Conservation (phyloP, 495 filamentous ascomycete genomes). For the Darksidea phi region DNA sequence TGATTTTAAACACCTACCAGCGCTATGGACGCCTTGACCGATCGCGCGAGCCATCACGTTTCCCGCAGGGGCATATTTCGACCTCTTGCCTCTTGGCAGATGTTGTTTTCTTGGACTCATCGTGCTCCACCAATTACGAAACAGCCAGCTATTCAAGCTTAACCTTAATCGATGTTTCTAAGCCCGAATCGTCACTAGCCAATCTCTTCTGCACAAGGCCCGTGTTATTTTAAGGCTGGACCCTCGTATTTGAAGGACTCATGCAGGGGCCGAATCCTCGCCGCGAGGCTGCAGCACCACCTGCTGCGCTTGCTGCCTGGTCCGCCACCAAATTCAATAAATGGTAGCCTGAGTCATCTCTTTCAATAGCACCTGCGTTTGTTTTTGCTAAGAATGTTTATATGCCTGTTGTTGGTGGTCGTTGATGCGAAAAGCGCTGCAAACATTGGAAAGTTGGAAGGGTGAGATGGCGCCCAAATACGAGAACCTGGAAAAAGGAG, state of each 20-base stretch:
- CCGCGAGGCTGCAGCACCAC: constrained; percentile 1
- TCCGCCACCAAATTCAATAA: not conserved
- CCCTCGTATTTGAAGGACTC: not conserved
- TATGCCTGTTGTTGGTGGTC: not conserved
- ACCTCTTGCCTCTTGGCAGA: not conserved
- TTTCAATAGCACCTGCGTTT: not conserved
- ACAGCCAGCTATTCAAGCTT: not conserved
- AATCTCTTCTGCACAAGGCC: not conserved
- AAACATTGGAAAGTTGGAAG: not conserved
- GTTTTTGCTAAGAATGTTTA: not conserved
- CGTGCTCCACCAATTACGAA: not conserved
- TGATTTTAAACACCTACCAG: constrained; percentile 11
- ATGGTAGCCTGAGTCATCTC: not conserved
- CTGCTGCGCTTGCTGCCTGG: not conserved
- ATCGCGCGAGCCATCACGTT: not conserved
- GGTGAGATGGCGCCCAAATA: not conserved
- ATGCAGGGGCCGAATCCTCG: not conserved
- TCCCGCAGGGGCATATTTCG: not conserved
- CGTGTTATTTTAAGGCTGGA: constrained; percentile 14
- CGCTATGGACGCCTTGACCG: not conserved
- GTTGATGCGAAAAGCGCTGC: no score
- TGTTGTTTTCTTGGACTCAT: not conserved
- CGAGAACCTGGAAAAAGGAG: not conserved
- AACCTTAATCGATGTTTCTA: no score
- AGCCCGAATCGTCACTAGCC: no score